Base-by-base conservation (phyloP, 2,329 filamentous ascomycete species). In the Zasmidium citrigriseum region DNA sequence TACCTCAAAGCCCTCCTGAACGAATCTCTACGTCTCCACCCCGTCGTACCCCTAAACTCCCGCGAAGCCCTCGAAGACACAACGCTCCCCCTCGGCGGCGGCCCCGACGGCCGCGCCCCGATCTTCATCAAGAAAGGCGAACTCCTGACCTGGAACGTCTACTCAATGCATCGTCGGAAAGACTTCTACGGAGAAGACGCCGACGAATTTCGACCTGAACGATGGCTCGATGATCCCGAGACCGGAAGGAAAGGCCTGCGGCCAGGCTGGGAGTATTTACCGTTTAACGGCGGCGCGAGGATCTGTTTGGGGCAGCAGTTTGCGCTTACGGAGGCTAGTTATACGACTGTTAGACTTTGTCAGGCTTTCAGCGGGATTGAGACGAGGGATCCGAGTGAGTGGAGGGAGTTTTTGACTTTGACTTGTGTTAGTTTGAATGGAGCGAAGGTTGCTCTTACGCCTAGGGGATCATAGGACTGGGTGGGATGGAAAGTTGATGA, bases 1-100 rank as follows among this genome's bases (percentile, higher is more conserved):
- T 76, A 73, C 58, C 65, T 76, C 2, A 71, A 86, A 73, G 80
- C 87, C 67, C 77, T 89, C 51, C 82, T 96, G 67, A 89, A 90
- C 76, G 91, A 96, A 76, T 89, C 86, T 0, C 82, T 93, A 59
- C 86, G 91, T 14, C 75, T 93, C 11, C 91, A 93, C 73, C 90
- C 90, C 0, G 82, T 85, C 14, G 89, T 95, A 1, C 90, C 91
- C 1, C 89, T 89, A 78, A 95, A 95, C 75, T 83, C 91, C 52
- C 87, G 91, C 61, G 78, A 87, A 27, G 84, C 90, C 12, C 80
- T 91, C 12, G 81, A 80, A 58, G 88, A 93, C 76, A 93, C 90
- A 1, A 89, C 86, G 0, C 82, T 96, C 1, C 91, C 91, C 0
- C 78, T 80, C 18, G 91, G 82, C n/a, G 82, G 81, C 18, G 82